These are phyloP conservation scores for Hibiscus tridactylites DNA, from an alignment of 345 rosid species.

Conservation along the genomic window DNA sequence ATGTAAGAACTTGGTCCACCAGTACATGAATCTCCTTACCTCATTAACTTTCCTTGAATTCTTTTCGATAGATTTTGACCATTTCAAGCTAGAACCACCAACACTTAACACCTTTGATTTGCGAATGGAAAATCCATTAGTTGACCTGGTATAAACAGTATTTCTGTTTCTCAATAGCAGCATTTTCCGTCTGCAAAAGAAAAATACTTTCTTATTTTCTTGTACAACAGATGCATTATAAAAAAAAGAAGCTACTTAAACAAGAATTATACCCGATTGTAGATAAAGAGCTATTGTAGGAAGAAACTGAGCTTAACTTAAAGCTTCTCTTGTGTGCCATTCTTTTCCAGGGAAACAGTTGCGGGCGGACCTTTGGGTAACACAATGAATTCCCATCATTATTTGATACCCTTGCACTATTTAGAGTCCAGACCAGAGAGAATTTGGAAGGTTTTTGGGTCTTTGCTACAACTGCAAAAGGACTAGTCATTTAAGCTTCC, in stretches of 20 bases:
- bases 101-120: slow-evolving; percentile 86
- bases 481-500: slow-evolving; percentile 10
- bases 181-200: slow-evolving; percentile 52
- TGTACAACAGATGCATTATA: slow-evolving; percentile 6
- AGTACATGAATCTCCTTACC: slow-evolving; percentile 36
- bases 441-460: slow-evolving; percentile 42
- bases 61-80: slow-evolving; percentile 91
- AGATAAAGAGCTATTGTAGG: slow-evolving; percentile 37
- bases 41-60: slow-evolving; percentile 76
- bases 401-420: slow-evolving; percentile 33
- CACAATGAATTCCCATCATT: slow-evolving; percentile 25
- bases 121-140: slow-evolving; percentile 72
- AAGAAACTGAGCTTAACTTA: slow-evolving; percentile 32
- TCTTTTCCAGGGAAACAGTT: slow-evolving; percentile 88
- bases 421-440: slow-evolving; percentile 74
- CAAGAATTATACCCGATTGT: slow-evolving; percentile 48
- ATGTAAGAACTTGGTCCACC: neutral
- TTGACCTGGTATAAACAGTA: slow-evolving; percentile 75
- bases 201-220: slow-evolving; percentile 16
- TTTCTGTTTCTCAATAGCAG: slow-evolving; percentile 64
- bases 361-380: slow-evolving; percentile 50
- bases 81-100: slow-evolving; percentile 83
- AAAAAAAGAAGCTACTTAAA: slow-evolving; percentile 18
- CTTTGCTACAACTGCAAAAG: slow-evolving; percentile 43
- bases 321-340: slow-evolving; percentile 52